Conservation (phyloP, 2,329 filamentous ascomycete species). For the Cadophora malorum region DNA sequence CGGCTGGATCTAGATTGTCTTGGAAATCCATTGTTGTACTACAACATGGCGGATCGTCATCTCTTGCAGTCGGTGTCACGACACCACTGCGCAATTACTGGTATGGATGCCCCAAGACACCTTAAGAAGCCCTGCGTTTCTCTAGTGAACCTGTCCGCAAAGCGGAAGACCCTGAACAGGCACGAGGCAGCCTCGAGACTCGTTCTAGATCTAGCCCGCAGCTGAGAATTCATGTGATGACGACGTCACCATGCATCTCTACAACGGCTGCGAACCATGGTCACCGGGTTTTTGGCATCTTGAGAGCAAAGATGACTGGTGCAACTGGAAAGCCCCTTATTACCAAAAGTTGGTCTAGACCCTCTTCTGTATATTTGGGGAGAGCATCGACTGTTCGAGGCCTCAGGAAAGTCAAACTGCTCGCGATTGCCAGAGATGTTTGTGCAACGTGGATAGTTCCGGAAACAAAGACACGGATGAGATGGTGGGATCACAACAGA, state of each 20-base stretch:
- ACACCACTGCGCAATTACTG: not conserved
- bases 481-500: not conserved
- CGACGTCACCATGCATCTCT: slow-evolving; percentile 6
- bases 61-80: not conserved
- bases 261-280: slow-evolving; percentile 4
- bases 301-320: not conserved
- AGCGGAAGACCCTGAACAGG: slow-evolving; percentile 7
- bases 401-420: not conserved
- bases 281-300: not conserved
- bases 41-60: not conserved
- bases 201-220: slow-evolving; percentile 5
- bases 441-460: not conserved
- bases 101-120: not conserved
- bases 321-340: not conserved
- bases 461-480: not conserved
- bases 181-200: slow-evolving; percentile 5
- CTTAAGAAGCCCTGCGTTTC: not conserved
- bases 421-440: not conserved
- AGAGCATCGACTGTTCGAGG: not conserved
- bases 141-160: not conserved
- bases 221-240: not conserved
- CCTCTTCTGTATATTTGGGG: not conserved
- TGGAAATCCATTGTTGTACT: not conserved
- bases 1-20: not conserved
- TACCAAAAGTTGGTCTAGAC: not conserved